Conservation (phyloP, 371 early-diverging fungal genomes). For the Mortierella sp. region DNA sequence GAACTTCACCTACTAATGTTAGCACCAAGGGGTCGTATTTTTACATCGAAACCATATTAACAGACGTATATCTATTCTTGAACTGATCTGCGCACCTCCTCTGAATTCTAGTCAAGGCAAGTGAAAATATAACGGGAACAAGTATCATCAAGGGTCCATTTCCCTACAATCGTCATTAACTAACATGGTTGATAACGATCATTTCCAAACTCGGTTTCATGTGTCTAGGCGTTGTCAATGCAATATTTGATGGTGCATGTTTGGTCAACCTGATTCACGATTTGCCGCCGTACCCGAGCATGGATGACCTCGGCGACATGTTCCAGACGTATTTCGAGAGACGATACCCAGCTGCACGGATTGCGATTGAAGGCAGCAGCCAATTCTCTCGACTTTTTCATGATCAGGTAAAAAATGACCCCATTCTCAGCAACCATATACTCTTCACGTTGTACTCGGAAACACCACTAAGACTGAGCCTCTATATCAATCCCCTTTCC, state of each 20-base stretch:
- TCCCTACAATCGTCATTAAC: too few species aligned
- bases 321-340: slow-evolving; percentile 47
- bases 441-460: too few species aligned
- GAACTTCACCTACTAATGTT: not conserved
- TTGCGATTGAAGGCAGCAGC: slow-evolving; percentile 49
- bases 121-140: not conserved
- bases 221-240: slow-evolving; percentile 38
- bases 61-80: not conserved
- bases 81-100: not conserved
- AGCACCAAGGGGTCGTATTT: not conserved
- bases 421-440: not conserved
- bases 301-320: slow-evolving; percentile 34
- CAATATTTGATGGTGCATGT: slow-evolving; percentile 48
- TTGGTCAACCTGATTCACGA: slow-evolving; percentile 47
- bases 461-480: too few species aligned
- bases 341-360: slow-evolving; percentile 48
- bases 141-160: not conserved
- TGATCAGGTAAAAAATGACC: slow-evolving; percentile 23
- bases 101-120: slow-evolving; percentile 5
- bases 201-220: not conserved
- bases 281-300: slow-evolving; percentile 18
- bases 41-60: not conserved
- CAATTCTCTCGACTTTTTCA: slow-evolving; percentile 39
- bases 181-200: not conserved
- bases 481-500: too few species aligned